phyloP scores from a whole-genome alignment of 2,329 filamentous ascomycete genomes.

The Pseudohalonectria lignicola region DNA sequence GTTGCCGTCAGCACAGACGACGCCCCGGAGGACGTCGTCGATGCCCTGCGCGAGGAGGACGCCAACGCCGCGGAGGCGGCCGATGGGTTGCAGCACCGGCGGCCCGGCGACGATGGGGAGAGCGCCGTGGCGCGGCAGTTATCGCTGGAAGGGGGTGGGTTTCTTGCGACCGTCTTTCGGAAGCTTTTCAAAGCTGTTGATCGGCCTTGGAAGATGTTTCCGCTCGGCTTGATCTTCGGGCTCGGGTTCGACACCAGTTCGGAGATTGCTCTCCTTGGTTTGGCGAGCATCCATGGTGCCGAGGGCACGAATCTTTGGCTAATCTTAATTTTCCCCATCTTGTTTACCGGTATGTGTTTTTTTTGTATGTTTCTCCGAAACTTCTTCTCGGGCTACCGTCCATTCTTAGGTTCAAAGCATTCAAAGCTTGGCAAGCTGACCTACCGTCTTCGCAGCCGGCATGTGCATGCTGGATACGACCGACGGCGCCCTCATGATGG shows the following conservation, averaged over 20 bases:
- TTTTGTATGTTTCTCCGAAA: no score
- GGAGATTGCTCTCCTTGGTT: constrained; percentile 84
- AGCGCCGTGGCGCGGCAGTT: constrained; percentile 35
- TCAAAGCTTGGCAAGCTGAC: constrained; percentile 1
- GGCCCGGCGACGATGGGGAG: constrained; percentile 12
- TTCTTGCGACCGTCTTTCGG: constrained; percentile 61
- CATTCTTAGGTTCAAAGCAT: no score
- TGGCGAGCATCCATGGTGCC: constrained; percentile 77
- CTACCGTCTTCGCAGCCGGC: constrained; percentile 61
- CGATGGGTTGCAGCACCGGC: background rate
- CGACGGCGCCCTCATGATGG: constrained; percentile 92
- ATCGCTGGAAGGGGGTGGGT: constrained; percentile 65
- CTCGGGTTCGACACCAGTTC: constrained; percentile 93
- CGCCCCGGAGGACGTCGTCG: background rate
- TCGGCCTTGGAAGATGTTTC: constrained; percentile 91
- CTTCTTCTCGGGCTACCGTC: no score
- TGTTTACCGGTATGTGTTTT: constrained; percentile 64
- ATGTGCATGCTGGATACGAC: constrained; percentile 94
- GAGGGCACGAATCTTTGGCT: constrained; percentile 87
- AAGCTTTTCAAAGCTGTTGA: constrained; percentile 66
- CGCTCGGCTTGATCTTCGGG: constrained; percentile 77
- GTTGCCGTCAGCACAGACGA: background rate
- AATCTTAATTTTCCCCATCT: constrained; percentile 78
- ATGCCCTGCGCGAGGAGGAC: background rate
- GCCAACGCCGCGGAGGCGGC: background rate